Conservation (phyloP, 2,329 filamentous ascomycete species). For the Ascocoryne sarcoides region DNA sequence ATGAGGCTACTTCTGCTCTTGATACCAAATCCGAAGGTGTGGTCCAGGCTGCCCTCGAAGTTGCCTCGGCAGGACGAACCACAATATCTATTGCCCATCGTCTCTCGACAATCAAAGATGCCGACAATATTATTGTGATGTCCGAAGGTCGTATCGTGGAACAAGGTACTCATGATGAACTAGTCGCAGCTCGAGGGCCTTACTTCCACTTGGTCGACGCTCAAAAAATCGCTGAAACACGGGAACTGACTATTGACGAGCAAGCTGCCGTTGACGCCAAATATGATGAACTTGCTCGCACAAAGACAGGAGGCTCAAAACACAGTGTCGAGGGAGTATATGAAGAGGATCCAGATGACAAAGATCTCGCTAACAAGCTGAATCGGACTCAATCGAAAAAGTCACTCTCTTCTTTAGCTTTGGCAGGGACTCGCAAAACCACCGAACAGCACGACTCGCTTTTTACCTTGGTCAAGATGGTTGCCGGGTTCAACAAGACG, state of each 20-base stretch:
- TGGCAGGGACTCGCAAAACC: constrained; percentile 47
- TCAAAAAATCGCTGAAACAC: constrained; percentile 65
- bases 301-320: constrained; percentile 29
- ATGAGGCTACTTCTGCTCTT: constrained; percentile 88
- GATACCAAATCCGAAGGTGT: constrained; percentile 93
- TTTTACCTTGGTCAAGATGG: constrained; percentile 69
- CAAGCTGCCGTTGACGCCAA: constrained; percentile 40
- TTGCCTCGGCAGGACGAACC: constrained; percentile 75
- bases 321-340: constrained; percentile 32
- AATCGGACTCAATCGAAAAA: constrained; percentile 46
- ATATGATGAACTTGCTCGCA: constrained; percentile 43
- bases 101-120: constrained; percentile 88
- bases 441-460: constrained; percentile 54
- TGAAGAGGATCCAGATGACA: constrained; percentile 51
- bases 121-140: constrained; percentile 71
- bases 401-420: constrained; percentile 61
- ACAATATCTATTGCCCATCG: constrained; percentile 85
- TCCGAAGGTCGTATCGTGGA: constrained; percentile 67
- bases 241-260: constrained; percentile 44
- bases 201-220: constrained; percentile 84
- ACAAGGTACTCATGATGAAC: constrained; percentile 77
- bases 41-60: constrained; percentile 86
- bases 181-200: constrained; percentile 61
- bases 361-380: constrained; percentile 47
- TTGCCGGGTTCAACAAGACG: constrained; percentile 66